These are phyloP conservation scores for Diutina pseudorugosa DNA, from an alignment of 1,139 yeast genomes.

Conservation along the genomic window DNA sequence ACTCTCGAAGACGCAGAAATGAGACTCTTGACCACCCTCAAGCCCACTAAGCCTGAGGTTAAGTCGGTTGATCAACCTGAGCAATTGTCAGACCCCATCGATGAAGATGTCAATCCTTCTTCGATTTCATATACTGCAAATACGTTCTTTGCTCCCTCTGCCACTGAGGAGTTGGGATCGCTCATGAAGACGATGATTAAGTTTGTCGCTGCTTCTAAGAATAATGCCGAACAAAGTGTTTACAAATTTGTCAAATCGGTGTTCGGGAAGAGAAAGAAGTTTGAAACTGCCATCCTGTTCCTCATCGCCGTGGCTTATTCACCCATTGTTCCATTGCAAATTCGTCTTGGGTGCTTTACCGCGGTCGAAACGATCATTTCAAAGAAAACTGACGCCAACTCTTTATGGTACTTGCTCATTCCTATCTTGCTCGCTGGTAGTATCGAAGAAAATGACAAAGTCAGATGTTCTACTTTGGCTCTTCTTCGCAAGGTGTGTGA, in stretches of 20 bases:
- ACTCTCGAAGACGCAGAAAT: neutral
- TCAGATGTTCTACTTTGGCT: slow-evolving; percentile 18
- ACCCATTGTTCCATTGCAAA: slow-evolving; percentile 35
- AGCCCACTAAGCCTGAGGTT: neutral
- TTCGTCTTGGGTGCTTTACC: neutral
- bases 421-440: slow-evolving; percentile 28
- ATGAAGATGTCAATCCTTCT: neutral
- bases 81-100: neutral
- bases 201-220: neutral
- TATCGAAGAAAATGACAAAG: slow-evolving; percentile 16
- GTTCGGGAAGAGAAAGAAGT: neutral
- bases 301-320: slow-evolving; percentile 45
- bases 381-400: slow-evolving; percentile 8
- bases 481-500: slow-evolving; percentile 11
- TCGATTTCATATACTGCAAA: neutral
- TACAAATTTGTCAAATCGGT: neutral
- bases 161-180: neutral
- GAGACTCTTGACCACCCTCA: slow-evolving; percentile 2
- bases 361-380: slow-evolving; percentile 10
- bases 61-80: no score
- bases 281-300: slow-evolving; percentile 39
- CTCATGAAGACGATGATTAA: neutral
- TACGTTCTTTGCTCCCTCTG: neutral
- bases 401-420: slow-evolving; percentile 18
- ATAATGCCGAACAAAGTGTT: neutral